Evolutionary conservation across 345 rosid species (phyloP).

Genomic region (Acer saccharum): DNA sequence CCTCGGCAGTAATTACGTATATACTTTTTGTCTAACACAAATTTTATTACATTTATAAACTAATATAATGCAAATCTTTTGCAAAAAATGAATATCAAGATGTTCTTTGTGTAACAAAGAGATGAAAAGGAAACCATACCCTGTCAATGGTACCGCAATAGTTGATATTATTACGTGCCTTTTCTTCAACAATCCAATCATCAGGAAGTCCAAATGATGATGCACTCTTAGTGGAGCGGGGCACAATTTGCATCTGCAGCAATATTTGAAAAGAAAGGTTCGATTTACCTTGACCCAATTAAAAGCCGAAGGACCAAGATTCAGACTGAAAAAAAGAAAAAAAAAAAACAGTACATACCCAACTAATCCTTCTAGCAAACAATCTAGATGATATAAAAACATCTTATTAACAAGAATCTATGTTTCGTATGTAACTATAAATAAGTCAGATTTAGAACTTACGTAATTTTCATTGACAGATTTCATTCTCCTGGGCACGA

Average conservation of each 20-base stretch:
- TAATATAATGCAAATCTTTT: background rate
- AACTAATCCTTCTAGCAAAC: background rate
- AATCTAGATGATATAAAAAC: background rate
- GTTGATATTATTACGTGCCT: slow-evolving; percentile 21
- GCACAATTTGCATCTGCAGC: slow-evolving; percentile 38
- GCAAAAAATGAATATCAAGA: background rate
- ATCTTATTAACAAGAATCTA: background rate
- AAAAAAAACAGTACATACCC: background rate
- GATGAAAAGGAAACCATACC: slow-evolving; percentile 22
- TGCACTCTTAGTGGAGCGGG: slow-evolving; percentile 9
- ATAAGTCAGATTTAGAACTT: slow-evolving; percentile 14
- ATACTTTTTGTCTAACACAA: background rate
- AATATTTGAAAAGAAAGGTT: background rate
- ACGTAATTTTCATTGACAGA: slow-evolving; percentile 18
- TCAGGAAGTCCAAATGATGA: slow-evolving; percentile 32
- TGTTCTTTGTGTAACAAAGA: background rate
- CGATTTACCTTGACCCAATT: background rate
- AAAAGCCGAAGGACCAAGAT: background rate
- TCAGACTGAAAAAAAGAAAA: background rate
- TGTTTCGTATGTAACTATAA: background rate
- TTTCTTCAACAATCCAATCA: slow-evolving; percentile 44
- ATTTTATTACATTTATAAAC: background rate
- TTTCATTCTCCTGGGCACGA: background rate
- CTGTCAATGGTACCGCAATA: slow-evolving; percentile 32
- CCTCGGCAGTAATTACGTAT: too few species aligned